Evolutionary conservation across 2,329 filamentous ascomycete species (phyloP), one percentile per base, ranked within the genome.

Genomic region (Phaeosphaeria sp.): DNA sequence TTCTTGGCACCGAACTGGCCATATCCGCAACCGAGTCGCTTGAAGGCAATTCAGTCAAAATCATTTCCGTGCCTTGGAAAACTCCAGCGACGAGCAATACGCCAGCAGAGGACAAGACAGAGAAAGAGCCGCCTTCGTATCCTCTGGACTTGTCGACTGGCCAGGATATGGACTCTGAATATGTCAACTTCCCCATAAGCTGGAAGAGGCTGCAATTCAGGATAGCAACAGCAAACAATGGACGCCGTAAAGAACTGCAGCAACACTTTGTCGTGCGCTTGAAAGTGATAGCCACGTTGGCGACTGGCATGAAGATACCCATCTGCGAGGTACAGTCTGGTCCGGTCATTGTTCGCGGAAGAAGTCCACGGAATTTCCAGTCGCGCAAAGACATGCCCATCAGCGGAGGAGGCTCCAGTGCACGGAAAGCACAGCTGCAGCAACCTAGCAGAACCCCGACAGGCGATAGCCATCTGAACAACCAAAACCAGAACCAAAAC

Each of bases 1-100:
- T 97, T 49, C 86, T 87, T 62, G 90, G 84, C 62, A 91, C 94
- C 76, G 93, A 98, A 75, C 87, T 97, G 52, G 89, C 90, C 53
- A 91, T 98, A 47, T 96, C 92, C 5, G 94, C 94, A 9, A 96
- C 93, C 49, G 94, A 98, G 76, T 97, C 94, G 1, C 93, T 97
- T 17, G 94, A 98, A 75, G 92, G 92, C 33, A 94, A 97, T 68
- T 82, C 91, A 0, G 92, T 97, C 44, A 94, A 96, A 68, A 89
- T 98, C 61, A 97, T 98, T 62, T 95, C 95, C 7, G 96, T 98
- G 58, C 94, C 94, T 0, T 98, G 94, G 94, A 98, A 98, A 82
- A 97, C 93, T 1, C 93, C 93, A 1, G 91, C 90, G 25, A 91
- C 91, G 50, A 91, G 89, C 77, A 87, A 89, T 3, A 84, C 87